A percentile compares a stretch with the other conserved stretches of the same genome.
phyloP scores from a whole-genome alignment of 345 rosid species.

The Limnanthes douglasii region DNA sequence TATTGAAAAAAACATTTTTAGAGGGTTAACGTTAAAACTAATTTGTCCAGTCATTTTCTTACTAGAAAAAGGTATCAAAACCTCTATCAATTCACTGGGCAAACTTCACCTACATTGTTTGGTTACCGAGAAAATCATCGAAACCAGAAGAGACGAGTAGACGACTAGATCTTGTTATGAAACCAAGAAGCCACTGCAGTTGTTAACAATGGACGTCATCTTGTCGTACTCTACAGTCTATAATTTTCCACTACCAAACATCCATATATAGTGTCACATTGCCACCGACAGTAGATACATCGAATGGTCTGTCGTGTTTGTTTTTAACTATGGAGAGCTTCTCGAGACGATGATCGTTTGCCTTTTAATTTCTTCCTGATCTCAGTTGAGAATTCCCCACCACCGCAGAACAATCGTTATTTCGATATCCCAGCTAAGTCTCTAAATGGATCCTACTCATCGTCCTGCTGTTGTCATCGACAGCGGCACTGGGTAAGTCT shows the following conservation, averaged over 20 bases:
- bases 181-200: neutral
- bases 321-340: neutral
- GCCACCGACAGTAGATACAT: neutral
- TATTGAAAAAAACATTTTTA: too few relatives aligned
- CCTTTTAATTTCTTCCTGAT: conserved; percentile 25
- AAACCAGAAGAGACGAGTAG: neutral
- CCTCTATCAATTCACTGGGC: too few relatives aligned
- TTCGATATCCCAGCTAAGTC: conserved; percentile 5
- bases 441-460: conserved; percentile 67
- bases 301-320: neutral
- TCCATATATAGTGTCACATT: too few relatives aligned
- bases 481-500: conserved; percentile 84
- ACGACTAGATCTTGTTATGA: too few relatives aligned
- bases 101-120: too few relatives aligned
- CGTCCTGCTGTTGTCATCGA: conserved; percentile 98
- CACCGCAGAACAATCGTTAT: neutral
- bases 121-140: neutral
- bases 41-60: too few relatives aligned
- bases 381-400: conserved; percentile 39
- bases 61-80: too few relatives aligned
- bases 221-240: too few relatives aligned
- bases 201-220: neutral
- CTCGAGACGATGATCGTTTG: conserved; percentile 25
- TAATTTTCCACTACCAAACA: too few relatives aligned
- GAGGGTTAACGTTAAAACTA: too few relatives aligned